These are phyloP conservation scores for Ophiostoma quercus DNA, from an alignment of 2,329 filamentous ascomycete species.

Conservation along the genomic window DNA sequence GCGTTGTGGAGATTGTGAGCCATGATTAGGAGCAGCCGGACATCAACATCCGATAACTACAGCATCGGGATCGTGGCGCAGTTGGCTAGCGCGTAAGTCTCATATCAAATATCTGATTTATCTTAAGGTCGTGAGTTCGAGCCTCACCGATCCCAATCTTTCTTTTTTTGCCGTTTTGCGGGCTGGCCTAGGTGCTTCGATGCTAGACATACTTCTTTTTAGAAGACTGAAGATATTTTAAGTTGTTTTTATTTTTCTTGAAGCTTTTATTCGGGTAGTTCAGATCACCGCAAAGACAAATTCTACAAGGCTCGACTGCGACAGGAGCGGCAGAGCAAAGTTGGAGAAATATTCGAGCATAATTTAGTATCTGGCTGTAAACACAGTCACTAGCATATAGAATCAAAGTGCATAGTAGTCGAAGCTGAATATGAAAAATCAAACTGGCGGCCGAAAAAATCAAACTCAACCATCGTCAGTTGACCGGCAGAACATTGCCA, in stretches of 20 bases:
- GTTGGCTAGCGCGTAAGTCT: slow-evolving; percentile 18
- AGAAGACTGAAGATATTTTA: too few relatives aligned
- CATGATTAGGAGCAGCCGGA: background rate
- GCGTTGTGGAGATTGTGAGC: background rate
- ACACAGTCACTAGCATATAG: background rate
- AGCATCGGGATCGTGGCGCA: slow-evolving; percentile 15
- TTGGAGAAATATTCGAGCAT: background rate
- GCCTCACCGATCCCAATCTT: slow-evolving; percentile 27
- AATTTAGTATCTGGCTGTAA: background rate
- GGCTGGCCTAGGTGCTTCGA: too few relatives aligned
- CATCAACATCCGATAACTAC: background rate
- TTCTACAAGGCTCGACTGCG: background rate
- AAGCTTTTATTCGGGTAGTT: too few relatives aligned
- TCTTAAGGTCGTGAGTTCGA: slow-evolving; percentile 29
- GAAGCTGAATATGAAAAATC: too few relatives aligned
- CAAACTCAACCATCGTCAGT: background rate
- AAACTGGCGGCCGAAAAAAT: background rate
- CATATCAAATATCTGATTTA: slow-evolving; percentile 14
- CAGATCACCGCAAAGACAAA: background rate
- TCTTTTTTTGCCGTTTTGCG: background rate
- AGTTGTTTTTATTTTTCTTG: background rate
- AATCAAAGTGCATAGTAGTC: background rate
- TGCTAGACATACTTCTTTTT: too few relatives aligned
- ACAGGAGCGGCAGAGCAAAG: background rate
- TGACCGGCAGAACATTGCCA: background rate